Base-by-base conservation (phyloP, 805 yeast genomes). In the Ogataea parapolymorpha region DNA sequence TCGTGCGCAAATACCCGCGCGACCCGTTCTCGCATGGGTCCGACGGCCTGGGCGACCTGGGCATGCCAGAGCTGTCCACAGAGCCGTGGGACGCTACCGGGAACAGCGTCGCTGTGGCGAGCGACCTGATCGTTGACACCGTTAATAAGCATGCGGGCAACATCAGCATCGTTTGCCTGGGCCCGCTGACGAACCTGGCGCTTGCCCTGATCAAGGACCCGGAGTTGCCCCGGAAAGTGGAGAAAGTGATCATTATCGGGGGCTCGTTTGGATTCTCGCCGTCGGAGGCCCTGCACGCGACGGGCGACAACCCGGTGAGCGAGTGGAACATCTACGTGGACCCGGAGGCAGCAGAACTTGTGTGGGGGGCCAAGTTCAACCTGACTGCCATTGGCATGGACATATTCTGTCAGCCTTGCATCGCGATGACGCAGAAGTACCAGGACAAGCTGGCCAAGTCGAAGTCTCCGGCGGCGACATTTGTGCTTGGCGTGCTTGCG, bases 301-400 rank as follows among this genome's bases (percentile, higher is more conserved):
- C 60, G 4, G 60, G 60, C 14, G 59, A 53, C 36, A 56, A 56
- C 35, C 60, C 59, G 2, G 56, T 54, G 5, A 49, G 54, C 42
- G 59, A 56, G 32, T 56, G 59, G 59, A 56, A 56, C 40, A 44
- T 54, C 18, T 54, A 51, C 28, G 58, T 56, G 12, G 60, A 56
- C 31, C 59, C 60, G 7, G 58, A 56, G 34, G 58, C 60, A 3
- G 60, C 59, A 1, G 49, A 56, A 12, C 32, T 53, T 9, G 58
- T 56, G 9, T 54, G 53, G 33, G 45, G 50, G 16, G 27, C 39
- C 23, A 44, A 48, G 5, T 56, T 53, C 49, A 50, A 54, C 22
- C 39, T 54, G 30, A 48, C 51, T 3, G 60, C 59, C 14, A 53
- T 56, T 27, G 58, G 60, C 8, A 51, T 56, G 59, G 60, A 56